phyloP scores from a whole-genome alignment of 441 rosid species.

The Metrosideros polymorpha region DNA sequence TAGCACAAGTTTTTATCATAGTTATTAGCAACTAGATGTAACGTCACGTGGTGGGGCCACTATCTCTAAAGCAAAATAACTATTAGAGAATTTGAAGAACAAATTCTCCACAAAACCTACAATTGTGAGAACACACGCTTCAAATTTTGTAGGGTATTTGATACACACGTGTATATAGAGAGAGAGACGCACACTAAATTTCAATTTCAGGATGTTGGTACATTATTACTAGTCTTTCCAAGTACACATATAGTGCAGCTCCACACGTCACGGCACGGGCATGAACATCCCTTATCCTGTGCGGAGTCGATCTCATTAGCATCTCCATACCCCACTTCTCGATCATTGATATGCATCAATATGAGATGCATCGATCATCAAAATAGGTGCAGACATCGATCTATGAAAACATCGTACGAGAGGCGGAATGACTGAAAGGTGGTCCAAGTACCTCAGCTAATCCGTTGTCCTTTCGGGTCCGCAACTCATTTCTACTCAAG shows the following conservation, averaged over 20 bases:
- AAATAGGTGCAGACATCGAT: not conserved
- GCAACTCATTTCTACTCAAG: not conserved
- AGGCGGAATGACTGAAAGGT: not conserved
- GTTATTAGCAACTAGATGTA: not conserved
- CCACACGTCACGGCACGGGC: not conserved
- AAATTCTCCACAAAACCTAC: not conserved
- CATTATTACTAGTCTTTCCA: not conserved
- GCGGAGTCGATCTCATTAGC: not conserved
- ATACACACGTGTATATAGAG: not conserved
- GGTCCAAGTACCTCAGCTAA: not conserved
- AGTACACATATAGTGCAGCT: not conserved
- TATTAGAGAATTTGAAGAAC: not conserved
- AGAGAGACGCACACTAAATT: not conserved
- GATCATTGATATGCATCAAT: not conserved
- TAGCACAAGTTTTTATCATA: not conserved
- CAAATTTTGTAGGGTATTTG: not conserved
- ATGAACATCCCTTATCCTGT: not conserved
- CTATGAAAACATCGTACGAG: not conserved
- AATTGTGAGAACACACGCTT: not conserved
- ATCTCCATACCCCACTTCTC: not conserved
- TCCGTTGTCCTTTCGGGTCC: not conserved
- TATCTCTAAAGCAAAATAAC: not conserved
- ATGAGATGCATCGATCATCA: not conserved
- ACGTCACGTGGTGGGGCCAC: not conserved
- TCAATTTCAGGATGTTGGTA: not conserved